These are phyloP conservation scores for Exophiala aquamarina DNA, from an alignment of 2,329 filamentous ascomycete genomes.

Conservation along the genomic window DNA sequence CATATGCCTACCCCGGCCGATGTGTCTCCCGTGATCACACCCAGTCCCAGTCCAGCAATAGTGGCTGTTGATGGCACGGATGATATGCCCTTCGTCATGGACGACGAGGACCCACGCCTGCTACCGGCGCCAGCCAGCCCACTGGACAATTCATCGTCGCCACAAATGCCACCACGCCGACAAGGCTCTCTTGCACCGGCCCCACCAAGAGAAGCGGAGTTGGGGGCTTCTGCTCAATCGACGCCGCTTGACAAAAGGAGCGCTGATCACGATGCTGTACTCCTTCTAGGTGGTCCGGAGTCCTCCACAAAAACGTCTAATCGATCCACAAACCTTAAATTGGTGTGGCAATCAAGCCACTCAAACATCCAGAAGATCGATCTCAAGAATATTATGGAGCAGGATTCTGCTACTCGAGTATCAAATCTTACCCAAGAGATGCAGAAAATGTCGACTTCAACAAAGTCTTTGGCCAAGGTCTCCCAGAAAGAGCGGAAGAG, in stretches of 20 bases:
- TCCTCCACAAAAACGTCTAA: no score
- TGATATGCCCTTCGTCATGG: conserved; percentile 93
- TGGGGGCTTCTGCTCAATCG: no score
- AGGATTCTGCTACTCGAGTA: conserved; percentile 51
- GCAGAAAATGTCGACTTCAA: conserved; percentile 42
- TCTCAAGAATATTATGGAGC: conserved; percentile 73
- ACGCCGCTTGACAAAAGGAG: no score
- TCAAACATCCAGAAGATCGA: conserved; percentile 66
- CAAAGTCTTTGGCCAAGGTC: conserved; percentile 56
- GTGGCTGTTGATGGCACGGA: conserved; percentile 61
- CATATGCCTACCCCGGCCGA: conserved; percentile 4
- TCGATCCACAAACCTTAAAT: no score
- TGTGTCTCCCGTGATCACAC: conserved; percentile 17
- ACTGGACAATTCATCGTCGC: not conserved
- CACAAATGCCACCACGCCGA: not conserved
- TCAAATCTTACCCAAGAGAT: conserved; percentile 56
- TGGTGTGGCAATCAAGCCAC: conserved; percentile 54
- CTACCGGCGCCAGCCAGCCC: conserved; percentile 7
- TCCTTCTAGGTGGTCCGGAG: not conserved
- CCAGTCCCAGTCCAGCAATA: conserved; percentile 54
- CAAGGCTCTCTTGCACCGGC: not conserved
- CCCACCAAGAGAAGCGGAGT: no score
- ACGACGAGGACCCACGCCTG: conserved; percentile 60
- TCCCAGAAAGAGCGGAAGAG: conserved; percentile 88
- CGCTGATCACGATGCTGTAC: not conserved